phyloP scores from a whole-genome alignment of 1,139 yeast genomes.

The Suhomyces panamericanus region DNA sequence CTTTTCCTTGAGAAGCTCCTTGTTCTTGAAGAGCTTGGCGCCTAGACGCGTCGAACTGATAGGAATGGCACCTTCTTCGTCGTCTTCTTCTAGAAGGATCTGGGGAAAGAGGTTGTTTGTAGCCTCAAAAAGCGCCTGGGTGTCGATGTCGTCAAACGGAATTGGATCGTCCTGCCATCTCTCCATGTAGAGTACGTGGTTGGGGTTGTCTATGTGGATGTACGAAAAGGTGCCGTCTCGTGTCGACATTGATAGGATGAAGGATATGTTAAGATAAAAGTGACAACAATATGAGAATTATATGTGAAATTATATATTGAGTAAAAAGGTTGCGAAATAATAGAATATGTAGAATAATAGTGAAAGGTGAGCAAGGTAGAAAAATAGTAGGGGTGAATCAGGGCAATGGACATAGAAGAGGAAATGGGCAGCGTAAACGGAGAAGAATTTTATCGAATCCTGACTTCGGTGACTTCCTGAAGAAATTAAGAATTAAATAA shows the following conservation, averaged over 20 bases:
- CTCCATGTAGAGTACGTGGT: conserved; percentile 45
- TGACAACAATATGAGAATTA: too few relatives aligned
- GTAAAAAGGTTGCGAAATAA: too few relatives aligned
- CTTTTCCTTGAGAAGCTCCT: conserved; percentile 31
- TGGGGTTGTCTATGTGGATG: conserved; percentile 40
- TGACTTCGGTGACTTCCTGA: too few relatives aligned
- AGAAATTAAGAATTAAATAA: too few relatives aligned
- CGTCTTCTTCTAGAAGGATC: conserved; percentile 38
- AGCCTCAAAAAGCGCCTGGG: conserved; percentile 39
- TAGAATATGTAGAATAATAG: too few relatives aligned
- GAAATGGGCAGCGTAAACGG: too few relatives aligned
- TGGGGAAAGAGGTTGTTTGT: conserved; percentile 39
- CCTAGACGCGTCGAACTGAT: conserved; percentile 40
- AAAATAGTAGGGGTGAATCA: too few relatives aligned
- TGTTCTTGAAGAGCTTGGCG: conserved; percentile 39
- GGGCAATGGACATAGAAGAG: too few relatives aligned
- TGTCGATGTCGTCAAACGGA: conserved; percentile 46
- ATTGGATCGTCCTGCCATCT: conserved; percentile 45
- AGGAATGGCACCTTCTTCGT: conserved; percentile 44
- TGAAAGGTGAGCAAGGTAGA: too few relatives aligned
- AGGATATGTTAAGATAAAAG: too few relatives aligned
- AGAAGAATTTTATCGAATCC: too few relatives aligned
- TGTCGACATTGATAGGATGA: conserved; percentile 8
- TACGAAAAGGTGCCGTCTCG: conserved; percentile 36
- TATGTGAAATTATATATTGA: too few relatives aligned